Evolutionary conservation across 345 rosid genomes (phyloP).

Genomic region (Leavenworthia alabamica): DNA sequence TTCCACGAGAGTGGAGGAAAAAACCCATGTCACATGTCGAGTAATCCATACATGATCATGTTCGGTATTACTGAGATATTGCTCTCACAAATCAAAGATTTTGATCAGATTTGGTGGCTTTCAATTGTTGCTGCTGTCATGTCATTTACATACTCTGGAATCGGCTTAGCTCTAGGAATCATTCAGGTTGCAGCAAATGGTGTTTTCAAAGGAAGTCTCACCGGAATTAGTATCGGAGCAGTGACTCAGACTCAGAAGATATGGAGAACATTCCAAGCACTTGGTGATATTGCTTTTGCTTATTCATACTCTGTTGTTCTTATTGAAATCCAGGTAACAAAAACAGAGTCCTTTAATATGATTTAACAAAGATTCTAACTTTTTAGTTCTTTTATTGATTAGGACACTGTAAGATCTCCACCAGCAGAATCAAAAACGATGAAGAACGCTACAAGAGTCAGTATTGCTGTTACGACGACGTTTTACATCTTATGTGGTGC

Average conservation of each 20-base stretch:
- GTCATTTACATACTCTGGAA: slow-evolving; percentile 83
- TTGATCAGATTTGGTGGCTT: slow-evolving; percentile 87
- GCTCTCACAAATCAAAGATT: slow-evolving; percentile 73
- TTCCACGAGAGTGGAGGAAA: slow-evolving; percentile 58
- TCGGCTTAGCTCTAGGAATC: slow-evolving; percentile 82
- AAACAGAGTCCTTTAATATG: neutral
- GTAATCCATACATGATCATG: slow-evolving; percentile 71
- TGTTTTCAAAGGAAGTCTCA: slow-evolving; percentile 52
- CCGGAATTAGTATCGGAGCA: slow-evolving; percentile 62
- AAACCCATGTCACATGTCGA: slow-evolving; percentile 55
- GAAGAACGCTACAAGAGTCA: slow-evolving; percentile 38
- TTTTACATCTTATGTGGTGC: slow-evolving; percentile 56
- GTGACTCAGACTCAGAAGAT: slow-evolving; percentile 63
- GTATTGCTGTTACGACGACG: slow-evolving; percentile 35
- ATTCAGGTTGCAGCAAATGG: slow-evolving; percentile 60
- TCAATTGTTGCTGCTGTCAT: slow-evolving; percentile 81
- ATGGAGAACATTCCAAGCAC: slow-evolving; percentile 81
- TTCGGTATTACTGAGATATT: slow-evolving; percentile 61
- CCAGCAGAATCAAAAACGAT: slow-evolving; percentile 46
- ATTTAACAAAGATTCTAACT: neutral
- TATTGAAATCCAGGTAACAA: slow-evolving; percentile 68
- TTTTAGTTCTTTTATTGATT: neutral
- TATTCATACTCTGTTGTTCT: slow-evolving; percentile 71
- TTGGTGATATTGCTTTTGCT: slow-evolving; percentile 87
- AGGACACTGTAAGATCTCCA: slow-evolving; percentile 45